Conservation (phyloP, 164 flowering plant species). For the Piper longum region DNA sequence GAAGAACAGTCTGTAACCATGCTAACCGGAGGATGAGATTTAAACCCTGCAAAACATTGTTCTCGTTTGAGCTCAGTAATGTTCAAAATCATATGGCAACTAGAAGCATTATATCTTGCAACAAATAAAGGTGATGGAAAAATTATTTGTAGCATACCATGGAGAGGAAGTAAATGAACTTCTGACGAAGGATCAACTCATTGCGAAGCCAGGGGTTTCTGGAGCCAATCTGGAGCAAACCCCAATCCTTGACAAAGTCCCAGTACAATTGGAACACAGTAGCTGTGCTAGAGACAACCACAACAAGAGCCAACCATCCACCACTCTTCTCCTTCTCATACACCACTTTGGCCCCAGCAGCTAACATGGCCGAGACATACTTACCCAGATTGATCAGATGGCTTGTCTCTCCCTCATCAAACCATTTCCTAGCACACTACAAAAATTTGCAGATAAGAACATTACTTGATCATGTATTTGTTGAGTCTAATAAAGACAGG, state of each 20-base stretch:
- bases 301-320: conserved; percentile 63
- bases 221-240: conserved; percentile 69
- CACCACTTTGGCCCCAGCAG: conserved; percentile 91
- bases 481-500: no score
- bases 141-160: conserved; percentile 40
- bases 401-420: conserved; percentile 78
- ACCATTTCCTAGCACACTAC: conserved; percentile 96
- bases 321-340: conserved; percentile 59
- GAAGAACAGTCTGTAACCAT: conserved; percentile 88
- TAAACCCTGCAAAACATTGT: conserved; percentile 44
- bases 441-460: neutral
- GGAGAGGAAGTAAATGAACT: conserved; percentile 78
- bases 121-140: neutral
- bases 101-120: no score
- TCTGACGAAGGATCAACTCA: conserved; percentile 74
- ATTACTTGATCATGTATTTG: no score
- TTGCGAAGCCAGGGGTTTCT: conserved; percentile 92
- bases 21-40: conserved; percentile 84
- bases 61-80: no score
- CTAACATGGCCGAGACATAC: conserved; percentile 95
- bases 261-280: conserved; percentile 93
- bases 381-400: conserved; percentile 87
- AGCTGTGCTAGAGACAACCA: conserved; percentile 68
- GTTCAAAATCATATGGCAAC: no score
- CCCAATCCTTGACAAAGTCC: conserved; percentile 99